phyloP scores from a whole-genome alignment of 108 stramenopile species.

The Fragilaria radians region DNA sequence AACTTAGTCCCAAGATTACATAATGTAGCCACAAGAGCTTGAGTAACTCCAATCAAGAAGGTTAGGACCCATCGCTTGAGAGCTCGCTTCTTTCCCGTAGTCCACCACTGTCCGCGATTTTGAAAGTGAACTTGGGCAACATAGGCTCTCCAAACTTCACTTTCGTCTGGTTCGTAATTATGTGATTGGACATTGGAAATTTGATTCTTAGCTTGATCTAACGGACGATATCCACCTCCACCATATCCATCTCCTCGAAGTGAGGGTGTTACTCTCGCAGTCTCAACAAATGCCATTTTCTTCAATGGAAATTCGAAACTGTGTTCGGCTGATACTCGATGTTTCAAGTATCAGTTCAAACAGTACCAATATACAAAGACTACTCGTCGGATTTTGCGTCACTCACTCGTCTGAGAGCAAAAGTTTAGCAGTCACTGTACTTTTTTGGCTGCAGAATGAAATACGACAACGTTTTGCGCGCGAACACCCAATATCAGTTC shows the following conservation, averaged over 20 bases:
- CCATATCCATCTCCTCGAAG: constrained; percentile 44
- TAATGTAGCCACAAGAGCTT: constrained; percentile 58
- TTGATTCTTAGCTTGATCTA: background rate
- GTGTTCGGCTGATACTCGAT: too few species aligned
- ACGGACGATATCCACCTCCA: constrained; percentile 26
- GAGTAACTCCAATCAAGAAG: constrained; percentile 70
- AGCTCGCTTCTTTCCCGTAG: constrained; percentile 70
- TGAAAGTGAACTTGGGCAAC: constrained; percentile 73
- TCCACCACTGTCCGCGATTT: constrained; percentile 91
- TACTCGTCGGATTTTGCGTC: too few species aligned
- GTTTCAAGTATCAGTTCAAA: too few species aligned
- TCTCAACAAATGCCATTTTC: background rate
- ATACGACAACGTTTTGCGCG: too few species aligned
- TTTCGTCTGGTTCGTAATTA: constrained; percentile 87
- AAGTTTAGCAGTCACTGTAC: too few species aligned
- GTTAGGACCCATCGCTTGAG: constrained; percentile 80
- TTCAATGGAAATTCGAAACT: too few species aligned
- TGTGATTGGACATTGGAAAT: constrained; percentile 48
- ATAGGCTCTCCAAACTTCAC: constrained; percentile 82
- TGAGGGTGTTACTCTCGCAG: background rate
- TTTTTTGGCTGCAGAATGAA: too few species aligned
- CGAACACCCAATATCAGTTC: too few species aligned
- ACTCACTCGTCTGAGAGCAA: too few species aligned
- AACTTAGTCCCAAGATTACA: constrained; percentile 53
- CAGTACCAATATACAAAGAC: too few species aligned